phyloP scores from a whole-genome alignment of 495 filamentous ascomycete species.

The Talaromyces borbonicus region DNA sequence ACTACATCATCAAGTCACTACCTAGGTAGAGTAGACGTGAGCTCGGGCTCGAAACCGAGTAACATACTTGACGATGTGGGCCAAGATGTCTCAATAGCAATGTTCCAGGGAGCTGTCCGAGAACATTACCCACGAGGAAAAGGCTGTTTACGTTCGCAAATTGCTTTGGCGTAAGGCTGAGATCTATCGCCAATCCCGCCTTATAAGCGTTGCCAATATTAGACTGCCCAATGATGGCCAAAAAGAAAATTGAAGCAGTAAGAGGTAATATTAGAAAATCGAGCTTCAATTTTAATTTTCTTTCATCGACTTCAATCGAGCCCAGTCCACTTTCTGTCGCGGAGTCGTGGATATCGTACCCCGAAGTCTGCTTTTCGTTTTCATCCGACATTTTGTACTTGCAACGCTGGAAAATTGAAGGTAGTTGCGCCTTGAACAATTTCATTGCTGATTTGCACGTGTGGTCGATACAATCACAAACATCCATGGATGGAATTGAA shows the following conservation, averaged over 20 bases:
- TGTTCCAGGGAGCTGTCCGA: not conserved
- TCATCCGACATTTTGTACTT: too few relatives aligned
- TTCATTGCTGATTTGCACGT: too few relatives aligned
- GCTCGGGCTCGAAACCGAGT: too few relatives aligned
- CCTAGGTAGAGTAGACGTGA: too few relatives aligned
- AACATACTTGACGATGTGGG: not conserved
- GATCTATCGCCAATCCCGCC: constrained; percentile 11
- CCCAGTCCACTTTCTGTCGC: too few relatives aligned
- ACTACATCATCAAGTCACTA: too few relatives aligned
- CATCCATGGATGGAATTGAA: too few relatives aligned
- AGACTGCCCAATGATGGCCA: constrained; percentile 10
- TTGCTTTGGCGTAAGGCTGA: not conserved
- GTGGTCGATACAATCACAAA: too few relatives aligned
- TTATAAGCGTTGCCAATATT: constrained; percentile 15
- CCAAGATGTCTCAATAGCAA: not conserved
- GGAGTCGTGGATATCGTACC: too few relatives aligned
- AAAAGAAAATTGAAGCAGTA: constrained; percentile 11
- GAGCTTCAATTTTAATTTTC: constrained; percentile 10
- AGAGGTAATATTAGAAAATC: constrained; percentile 12
- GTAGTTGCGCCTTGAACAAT: too few relatives aligned
- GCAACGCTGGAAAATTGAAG: too few relatives aligned
- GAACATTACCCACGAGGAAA: not conserved
- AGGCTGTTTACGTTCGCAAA: not conserved
- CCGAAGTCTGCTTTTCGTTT: too few relatives aligned
- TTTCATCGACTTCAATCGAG: constrained; percentile 5